Percentiles rank a stretch among this genome's conserved stretches.
Evolutionary conservation across 305 asterid species (phyloP).

Genomic region (Petunia hybrid): DNA sequence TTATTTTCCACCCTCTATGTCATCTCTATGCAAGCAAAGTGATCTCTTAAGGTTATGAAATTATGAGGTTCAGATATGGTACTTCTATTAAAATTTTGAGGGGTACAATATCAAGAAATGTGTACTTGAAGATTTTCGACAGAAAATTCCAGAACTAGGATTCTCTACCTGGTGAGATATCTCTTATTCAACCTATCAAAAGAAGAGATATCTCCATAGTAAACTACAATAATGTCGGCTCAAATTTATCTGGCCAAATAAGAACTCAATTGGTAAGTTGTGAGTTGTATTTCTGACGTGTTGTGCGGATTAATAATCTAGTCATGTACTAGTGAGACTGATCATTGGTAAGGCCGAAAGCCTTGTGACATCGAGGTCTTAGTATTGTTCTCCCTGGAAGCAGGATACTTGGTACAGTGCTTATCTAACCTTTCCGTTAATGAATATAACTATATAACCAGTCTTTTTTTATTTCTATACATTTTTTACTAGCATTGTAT

Average conservation of each 20-base stretch:
- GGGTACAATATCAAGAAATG: background rate
- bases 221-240: background rate
- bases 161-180: background rate
- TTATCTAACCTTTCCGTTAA: background rate
- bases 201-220: too few relatives aligned
- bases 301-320: background rate
- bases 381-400: background rate
- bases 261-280: background rate
- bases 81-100: slow-evolving; percentile 6
- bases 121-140: background rate
- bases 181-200: background rate
- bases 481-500: background rate
- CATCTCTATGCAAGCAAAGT: slow-evolving; percentile 12
- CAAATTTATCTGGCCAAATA: slow-evolving; percentile 9
- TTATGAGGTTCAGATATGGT: background rate
- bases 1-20: slow-evolving; percentile 11
- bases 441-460: slow-evolving; percentile 2
- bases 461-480: background rate
- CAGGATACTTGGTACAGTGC: background rate
- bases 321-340: background rate
- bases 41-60: slow-evolving; percentile 11
- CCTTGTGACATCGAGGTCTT: background rate
- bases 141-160: background rate
- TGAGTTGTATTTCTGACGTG: background rate
- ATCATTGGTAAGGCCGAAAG: background rate